These are phyloP conservation scores for Petunia secreta DNA, from an alignment of 257 asterid species.

Conservation along the genomic window DNA sequence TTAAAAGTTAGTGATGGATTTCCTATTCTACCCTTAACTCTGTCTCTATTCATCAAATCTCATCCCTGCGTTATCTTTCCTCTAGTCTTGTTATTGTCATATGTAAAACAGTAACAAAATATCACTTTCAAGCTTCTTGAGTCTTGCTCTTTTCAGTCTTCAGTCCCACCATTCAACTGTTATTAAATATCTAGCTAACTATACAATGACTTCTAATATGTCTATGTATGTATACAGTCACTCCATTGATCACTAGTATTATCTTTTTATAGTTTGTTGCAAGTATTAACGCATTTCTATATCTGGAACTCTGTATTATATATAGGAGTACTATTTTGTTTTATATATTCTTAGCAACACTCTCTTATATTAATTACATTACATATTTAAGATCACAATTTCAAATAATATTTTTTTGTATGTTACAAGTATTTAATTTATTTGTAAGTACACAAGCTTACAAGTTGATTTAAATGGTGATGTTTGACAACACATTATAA, in stretches of 20 bases:
- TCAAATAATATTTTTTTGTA: neutral
- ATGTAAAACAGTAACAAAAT: slow-evolving; percentile 38
- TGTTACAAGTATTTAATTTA: neutral
- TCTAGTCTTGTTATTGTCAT: slow-evolving; percentile 33
- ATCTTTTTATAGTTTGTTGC: neutral
- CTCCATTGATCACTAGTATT: neutral
- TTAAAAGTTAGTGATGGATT: slow-evolving; percentile 24
- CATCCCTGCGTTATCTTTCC: neutral
- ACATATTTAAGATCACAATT: neutral
- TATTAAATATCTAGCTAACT: slow-evolving; percentile 12
- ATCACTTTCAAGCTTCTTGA: slow-evolving; percentile 40
- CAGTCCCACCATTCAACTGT: slow-evolving; percentile 11
- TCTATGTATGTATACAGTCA: neutral
- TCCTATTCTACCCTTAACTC: slow-evolving; percentile 36
- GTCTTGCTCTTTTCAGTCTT: slow-evolving; percentile 40
- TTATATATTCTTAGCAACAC: neutral
- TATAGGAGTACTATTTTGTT: neutral
- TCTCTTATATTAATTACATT: neutral
- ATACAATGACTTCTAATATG: neutral
- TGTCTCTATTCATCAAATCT: slow-evolving; percentile 14
- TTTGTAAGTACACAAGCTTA: neutral
- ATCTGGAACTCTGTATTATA: neutral
- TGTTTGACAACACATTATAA: neutral
- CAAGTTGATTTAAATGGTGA: neutral
- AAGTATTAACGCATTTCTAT: neutral